Evolutionary conservation across 371 early-diverging fungal genomes (phyloP).

Genomic region (Mortierella sp.): DNA sequence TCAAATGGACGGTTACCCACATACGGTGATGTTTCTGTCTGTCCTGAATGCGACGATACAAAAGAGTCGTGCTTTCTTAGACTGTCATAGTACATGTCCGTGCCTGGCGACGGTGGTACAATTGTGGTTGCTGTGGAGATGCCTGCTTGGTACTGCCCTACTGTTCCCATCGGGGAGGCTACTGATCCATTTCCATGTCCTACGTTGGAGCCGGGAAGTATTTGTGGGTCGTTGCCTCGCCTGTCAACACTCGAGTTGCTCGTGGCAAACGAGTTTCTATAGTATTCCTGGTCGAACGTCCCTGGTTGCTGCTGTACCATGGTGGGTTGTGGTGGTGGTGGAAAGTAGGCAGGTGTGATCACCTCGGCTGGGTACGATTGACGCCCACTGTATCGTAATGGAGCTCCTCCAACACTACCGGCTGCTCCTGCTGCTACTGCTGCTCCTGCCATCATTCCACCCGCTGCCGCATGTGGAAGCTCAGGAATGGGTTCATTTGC

Average conservation of each 20-base stretch:
- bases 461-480: no score
- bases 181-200: no score
- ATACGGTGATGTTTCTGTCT: conserved; percentile 10
- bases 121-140: neutral
- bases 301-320: neutral
- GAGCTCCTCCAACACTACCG: neutral
- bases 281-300: neutral
- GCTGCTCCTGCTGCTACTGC: neutral
- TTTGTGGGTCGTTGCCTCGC: conserved; percentile 18
- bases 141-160: conserved; percentile 7
- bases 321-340: conserved; percentile 21
- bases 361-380: conserved; percentile 20
- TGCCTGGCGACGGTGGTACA: neutral
- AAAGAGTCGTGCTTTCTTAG: conserved; percentile 10
- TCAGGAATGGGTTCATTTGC: no score
- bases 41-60: conserved; percentile 9
- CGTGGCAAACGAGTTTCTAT: neutral
- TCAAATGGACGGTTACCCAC: neutral
- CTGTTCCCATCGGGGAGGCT: neutral
- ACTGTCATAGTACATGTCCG: conserved; percentile 22
- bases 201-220: no score
- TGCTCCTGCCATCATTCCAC: no score
- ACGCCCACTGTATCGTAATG: neutral
- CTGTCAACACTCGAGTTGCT: neutral
- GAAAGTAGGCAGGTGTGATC: conserved; percentile 9